A percentile compares a stretch with the other conserved stretches of the same genome.
Evolutionary conservation across 495 filamentous ascomycete species (phyloP).

Genomic region (Ramalina intermedia): DNA sequence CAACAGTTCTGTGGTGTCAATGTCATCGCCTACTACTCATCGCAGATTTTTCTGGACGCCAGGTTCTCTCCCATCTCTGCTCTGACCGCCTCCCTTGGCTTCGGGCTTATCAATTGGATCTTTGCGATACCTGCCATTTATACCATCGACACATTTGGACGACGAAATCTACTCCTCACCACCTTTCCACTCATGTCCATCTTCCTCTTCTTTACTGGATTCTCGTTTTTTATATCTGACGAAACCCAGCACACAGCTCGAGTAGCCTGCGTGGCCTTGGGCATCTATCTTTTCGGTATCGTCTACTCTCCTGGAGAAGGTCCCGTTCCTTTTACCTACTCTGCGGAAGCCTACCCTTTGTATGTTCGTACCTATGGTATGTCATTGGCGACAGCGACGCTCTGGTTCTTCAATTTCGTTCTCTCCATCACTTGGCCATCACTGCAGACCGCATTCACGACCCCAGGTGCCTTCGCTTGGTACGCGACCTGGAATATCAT

Average conservation of each 20-base stretch:
- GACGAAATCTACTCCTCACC: conserved; percentile 58
- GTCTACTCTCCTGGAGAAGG: conserved; percentile 62
- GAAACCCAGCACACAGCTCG: conserved; percentile 26
- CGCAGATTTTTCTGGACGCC: conserved; percentile 36
- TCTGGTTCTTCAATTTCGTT: conserved; percentile 56
- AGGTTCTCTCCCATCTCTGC: conserved; percentile 39
- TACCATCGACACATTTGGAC: conserved; percentile 75
- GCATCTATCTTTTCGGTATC: conserved; percentile 61
- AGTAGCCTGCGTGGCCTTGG: conserved; percentile 46
- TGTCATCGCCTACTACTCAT: conserved; percentile 43
- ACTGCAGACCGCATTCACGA: conserved; percentile 35
- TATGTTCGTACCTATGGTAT: conserved; percentile 61
- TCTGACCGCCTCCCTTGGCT: conserved; percentile 55
- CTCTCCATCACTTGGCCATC: conserved; percentile 53
- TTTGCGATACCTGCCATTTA: conserved; percentile 67
- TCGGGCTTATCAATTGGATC: conserved; percentile 65
- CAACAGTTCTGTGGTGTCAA: conserved; percentile 61
- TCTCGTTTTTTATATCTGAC: conserved; percentile 60
- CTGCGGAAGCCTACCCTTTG: conserved; percentile 65
- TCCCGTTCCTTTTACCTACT: conserved; percentile 39
- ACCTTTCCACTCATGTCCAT: conserved; percentile 64
- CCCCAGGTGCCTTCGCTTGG: conserved; percentile 47
- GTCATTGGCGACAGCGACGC: conserved; percentile 52
- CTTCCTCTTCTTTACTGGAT: conserved; percentile 64
- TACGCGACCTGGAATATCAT: conserved; percentile 37